Evolutionary conservation across 192 early-diverging fungal species (phyloP).

Genomic region (Glomus cerebriforme): DNA sequence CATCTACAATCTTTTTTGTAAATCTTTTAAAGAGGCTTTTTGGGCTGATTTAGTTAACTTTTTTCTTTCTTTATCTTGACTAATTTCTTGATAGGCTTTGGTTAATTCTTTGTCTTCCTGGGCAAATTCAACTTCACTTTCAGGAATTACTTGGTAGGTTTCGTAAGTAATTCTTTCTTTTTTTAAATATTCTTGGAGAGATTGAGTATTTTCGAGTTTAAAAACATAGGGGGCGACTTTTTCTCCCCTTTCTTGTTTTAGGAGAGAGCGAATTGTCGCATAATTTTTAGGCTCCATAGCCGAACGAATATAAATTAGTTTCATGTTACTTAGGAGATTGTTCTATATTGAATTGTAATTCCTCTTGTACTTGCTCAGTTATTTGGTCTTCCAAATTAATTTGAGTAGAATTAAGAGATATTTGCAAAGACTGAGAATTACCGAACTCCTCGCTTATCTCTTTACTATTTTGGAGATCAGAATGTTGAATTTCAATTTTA

Average conservation of each 20-base stretch:
- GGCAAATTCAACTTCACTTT: not conserved
- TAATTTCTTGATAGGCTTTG: not conserved
- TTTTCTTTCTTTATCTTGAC: not conserved
- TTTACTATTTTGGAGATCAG: too few species aligned
- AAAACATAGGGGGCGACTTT: not conserved
- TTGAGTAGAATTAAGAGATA: too few species aligned
- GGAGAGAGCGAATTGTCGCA: not conserved
- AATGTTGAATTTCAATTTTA: not conserved
- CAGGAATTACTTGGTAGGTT: not conserved
- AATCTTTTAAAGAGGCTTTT: not conserved
- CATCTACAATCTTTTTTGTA: conserved; percentile 2
- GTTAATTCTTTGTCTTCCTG: not conserved
- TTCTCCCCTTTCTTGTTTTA: not conserved
- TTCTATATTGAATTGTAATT: too few species aligned
- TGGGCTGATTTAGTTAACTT: not conserved
- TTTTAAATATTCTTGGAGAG: not conserved
- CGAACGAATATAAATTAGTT: not conserved
- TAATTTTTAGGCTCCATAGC: conserved; percentile 6
- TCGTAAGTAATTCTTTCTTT: conserved; percentile 1
- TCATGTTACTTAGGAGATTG: too few species aligned
- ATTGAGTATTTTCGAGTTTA: not conserved
- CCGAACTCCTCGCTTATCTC: too few species aligned
- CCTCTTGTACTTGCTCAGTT: too few species aligned
- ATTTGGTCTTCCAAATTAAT: too few species aligned
- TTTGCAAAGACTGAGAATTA: too few species aligned